Base-by-base conservation (phyloP, 768 basidiomycete species). In the Neoboletus magnificus region DNA sequence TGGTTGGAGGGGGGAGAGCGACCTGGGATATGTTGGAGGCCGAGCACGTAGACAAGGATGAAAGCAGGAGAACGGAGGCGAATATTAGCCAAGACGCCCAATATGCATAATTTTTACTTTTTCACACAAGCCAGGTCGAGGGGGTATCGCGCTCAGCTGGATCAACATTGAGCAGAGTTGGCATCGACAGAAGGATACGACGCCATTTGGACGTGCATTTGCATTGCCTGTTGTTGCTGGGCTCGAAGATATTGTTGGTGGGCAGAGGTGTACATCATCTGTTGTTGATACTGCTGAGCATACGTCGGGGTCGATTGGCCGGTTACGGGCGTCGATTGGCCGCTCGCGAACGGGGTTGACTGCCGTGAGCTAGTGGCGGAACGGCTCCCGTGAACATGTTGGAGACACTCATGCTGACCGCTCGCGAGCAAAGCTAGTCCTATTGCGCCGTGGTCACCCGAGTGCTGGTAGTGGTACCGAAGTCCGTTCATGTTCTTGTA, bases 401-500 rank as follows among this genome's bases (percentile, higher is more conserved):
- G 73, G 23, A 83, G 56, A 58, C 80, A 82, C 54, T 81, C 80
- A 64, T 84, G 89, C 61, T 84, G 76, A 4, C 90, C 89, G 50
- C 82, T 82, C 4, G 91, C 91, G 42, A 98, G 80, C 63, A 97
- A 75, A 42, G 86, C 83, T 0, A 98, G 77, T 6, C 97, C 97
- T 40, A 92, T 79, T 7, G 89, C 87, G 4, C 96, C 96, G 71
- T 98, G 97, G 41, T 94, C 93, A 12, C 95, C 96, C 22, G 89
- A 89, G 73, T 98, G 96, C 71, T 94, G 90, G 69, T 98, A 98
- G 73, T 98, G 96, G 60, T 98, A 98, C 65, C 91, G 74, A 58
- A 98, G 75, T 0, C 96, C 96, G 71, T 98, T 98, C 94, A 98
- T 96, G 69, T 99, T 98, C 82, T 98, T 94, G 77, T 98, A 98